Conservation (phyloP, 192 early-diverging fungal species). For the Dissophora ornata region DNA sequence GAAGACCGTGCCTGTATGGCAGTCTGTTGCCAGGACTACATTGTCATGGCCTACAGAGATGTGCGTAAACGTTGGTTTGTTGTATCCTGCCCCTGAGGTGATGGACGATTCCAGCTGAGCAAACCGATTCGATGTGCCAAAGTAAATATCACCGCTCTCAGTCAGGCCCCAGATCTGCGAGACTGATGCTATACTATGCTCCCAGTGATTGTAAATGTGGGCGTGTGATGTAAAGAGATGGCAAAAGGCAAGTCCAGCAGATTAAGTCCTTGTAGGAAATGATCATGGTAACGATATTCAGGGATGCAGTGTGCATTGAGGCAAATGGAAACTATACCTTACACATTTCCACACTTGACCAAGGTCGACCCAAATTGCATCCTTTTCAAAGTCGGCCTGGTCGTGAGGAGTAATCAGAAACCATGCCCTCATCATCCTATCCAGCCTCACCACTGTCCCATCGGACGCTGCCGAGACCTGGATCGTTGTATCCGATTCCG, state of each 20-base stretch:
- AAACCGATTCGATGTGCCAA: slow-evolving; percentile 39
- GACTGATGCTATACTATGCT: slow-evolving; percentile 43
- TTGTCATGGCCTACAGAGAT: slow-evolving; percentile 41
- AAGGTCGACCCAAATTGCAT: slow-evolving; percentile 47
- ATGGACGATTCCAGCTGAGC: slow-evolving; percentile 21
- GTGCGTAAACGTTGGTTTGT: slow-evolving; percentile 28
- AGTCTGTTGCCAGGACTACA: slow-evolving; percentile 38
- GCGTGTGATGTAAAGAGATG: too few relatives aligned
- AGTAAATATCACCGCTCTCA: slow-evolving; percentile 30
- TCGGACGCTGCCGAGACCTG: slow-evolving; percentile 43
- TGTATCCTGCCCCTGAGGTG: slow-evolving; percentile 43
- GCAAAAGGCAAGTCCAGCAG: too few relatives aligned
- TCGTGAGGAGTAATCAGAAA: slow-evolving; percentile 39
- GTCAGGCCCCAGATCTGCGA: slow-evolving; percentile 48
- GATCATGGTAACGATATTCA: too few relatives aligned
- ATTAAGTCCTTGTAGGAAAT: too few relatives aligned
- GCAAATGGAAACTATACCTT: slow-evolving; percentile 12
- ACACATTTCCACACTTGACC: slow-evolving; percentile 49
- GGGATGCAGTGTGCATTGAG: too few relatives aligned
- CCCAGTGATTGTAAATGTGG: too few relatives aligned
- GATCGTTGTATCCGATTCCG: slow-evolving; percentile 24
- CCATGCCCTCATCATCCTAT: slow-evolving; percentile 27
- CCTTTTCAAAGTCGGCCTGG: slow-evolving; percentile 31
- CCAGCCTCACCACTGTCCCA: slow-evolving; percentile 48
- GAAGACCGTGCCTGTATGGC: slow-evolving; percentile 40